Conservation (phyloP, 1,139 yeast genomes). For the Geotrichum citri-aurantii region DNA sequence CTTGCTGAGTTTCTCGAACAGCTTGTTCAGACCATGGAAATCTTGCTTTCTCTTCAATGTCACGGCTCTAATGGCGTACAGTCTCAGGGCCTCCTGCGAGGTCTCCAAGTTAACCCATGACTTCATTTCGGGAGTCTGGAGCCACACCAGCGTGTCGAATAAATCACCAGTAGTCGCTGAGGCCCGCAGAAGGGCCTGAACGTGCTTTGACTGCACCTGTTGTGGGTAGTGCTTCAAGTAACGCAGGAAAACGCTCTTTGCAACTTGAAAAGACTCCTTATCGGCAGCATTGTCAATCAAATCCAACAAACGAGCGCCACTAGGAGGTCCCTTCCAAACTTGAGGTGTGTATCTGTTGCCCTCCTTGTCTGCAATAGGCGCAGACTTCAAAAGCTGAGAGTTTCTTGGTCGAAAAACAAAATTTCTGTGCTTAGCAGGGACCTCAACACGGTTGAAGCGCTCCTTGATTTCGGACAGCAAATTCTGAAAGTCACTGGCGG, state of each 20-base stretch:
- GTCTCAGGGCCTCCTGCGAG: conserved; percentile 13
- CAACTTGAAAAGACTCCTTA: conserved; percentile 8
- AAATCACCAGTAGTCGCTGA: conserved; percentile 15
- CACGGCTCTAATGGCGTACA: conserved; percentile 17
- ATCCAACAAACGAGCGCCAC: conserved; percentile 14
- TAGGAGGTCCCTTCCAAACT: conserved; percentile 15
- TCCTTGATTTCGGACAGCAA: conserved; percentile 14
- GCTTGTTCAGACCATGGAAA: conserved; percentile 1
- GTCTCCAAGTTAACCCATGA: conserved; percentile 7
- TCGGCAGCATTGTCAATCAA: conserved; percentile 13
- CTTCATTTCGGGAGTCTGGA: conserved; percentile 6
- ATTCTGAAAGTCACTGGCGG: conserved; percentile 13
- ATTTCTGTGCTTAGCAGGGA: conserved; percentile 15
- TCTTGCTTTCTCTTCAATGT: conserved; percentile 11
- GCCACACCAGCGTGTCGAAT: conserved; percentile 12
- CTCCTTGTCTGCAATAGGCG: conserved; percentile 17
- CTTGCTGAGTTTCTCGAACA: conserved; percentile 9
- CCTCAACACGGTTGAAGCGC: conserved; percentile 13
- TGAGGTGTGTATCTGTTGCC: conserved; percentile 14
- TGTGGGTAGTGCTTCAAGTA: conserved; percentile 16
- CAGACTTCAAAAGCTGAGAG: conserved; percentile 10
- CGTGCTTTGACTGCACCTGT: conserved; percentile 13
- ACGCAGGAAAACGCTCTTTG: conserved; percentile 8
- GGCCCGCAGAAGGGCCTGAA: conserved; percentile 14
- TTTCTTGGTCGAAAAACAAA: conserved; percentile 18